Evolutionary conservation across 495 filamentous ascomycete genomes (phyloP).

Genomic region (Baudoinia panamericana): DNA sequence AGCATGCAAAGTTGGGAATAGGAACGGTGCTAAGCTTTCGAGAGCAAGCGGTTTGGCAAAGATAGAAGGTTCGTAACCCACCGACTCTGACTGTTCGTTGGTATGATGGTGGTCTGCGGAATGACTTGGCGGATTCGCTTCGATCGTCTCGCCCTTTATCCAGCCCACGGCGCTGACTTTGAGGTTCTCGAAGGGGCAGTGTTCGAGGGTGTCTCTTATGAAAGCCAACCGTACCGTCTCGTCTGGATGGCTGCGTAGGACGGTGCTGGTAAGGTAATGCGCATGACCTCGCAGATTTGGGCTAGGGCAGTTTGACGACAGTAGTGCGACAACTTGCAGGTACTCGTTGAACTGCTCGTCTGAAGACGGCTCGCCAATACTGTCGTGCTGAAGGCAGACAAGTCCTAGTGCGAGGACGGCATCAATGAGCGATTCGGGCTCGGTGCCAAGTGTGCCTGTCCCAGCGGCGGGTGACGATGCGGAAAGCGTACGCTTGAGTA

Average conservation of each 20-base stretch:
- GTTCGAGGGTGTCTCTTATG: slow-evolving; percentile 66
- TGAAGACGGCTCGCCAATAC: slow-evolving; percentile 26
- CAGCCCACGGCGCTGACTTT: slow-evolving; percentile 74
- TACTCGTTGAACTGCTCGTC: slow-evolving; percentile 31
- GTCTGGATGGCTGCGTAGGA: slow-evolving; percentile 67
- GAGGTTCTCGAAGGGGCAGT: slow-evolving; percentile 62
- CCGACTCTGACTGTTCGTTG: slow-evolving; percentile 20
- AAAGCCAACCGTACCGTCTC: slow-evolving; percentile 57
- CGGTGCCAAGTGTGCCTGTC: slow-evolving; percentile 24
- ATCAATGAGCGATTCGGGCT: slow-evolving; percentile 34
- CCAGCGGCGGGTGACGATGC: slow-evolving; percentile 21
- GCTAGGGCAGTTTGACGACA: slow-evolving; percentile 55
- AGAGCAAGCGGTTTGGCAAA: slow-evolving; percentile 44
- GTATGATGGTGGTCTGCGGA: slow-evolving; percentile 16
- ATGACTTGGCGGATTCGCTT: slow-evolving; percentile 32
- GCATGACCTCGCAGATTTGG: slow-evolving; percentile 58
- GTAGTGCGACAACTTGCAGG: slow-evolving; percentile 46
- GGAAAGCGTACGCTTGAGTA: slow-evolving; percentile 29
- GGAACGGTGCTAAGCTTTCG: slow-evolving; percentile 34
- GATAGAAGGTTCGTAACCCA: slow-evolving; percentile 31
- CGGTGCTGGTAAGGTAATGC: slow-evolving; percentile 54
- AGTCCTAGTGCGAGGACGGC: slow-evolving; percentile 35
- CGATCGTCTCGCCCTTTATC: slow-evolving; percentile 72
- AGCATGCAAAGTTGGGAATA: slow-evolving; percentile 34
- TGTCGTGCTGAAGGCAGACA: slow-evolving; percentile 25